phyloP scores from a whole-genome alignment of 306 rosid species.

The Casuarina glauca region DNA sequence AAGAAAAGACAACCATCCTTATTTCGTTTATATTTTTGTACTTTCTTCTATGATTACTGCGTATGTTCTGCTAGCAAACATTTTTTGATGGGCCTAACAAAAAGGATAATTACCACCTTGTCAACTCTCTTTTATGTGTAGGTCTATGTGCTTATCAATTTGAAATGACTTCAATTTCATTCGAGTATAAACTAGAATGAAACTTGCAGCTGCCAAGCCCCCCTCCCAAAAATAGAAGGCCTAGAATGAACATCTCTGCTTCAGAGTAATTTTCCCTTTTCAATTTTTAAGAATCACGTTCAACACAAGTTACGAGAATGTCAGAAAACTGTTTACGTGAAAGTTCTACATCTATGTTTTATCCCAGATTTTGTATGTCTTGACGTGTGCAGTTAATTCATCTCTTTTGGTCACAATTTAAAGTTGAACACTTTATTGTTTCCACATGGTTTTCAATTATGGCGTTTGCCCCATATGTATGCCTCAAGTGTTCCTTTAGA shows the following conservation, averaged over 20 bases:
- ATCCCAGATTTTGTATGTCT: background rate
- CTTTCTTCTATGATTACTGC: background rate
- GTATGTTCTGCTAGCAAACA: background rate
- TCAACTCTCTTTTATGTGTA: background rate
- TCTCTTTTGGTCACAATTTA: slow-evolving; percentile 8
- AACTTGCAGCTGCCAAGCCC: background rate
- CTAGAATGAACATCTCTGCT: slow-evolving; percentile 21
- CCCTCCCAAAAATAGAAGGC: too few species aligned
- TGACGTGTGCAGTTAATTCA: background rate
- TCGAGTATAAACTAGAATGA: background rate
- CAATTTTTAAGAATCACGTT: slow-evolving; percentile 17
- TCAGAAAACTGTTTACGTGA: background rate
- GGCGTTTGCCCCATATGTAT: slow-evolving; percentile 23
- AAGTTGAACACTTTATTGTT: slow-evolving; percentile 22
- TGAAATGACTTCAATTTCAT: background rate
- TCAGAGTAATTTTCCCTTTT: slow-evolving; percentile 15
- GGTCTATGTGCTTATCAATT: background rate
- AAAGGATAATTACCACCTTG: background rate
- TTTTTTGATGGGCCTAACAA: background rate
- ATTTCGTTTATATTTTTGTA: background rate
- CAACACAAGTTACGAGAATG: background rate
- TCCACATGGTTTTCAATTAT: slow-evolving; percentile 24
- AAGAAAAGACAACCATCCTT: background rate
- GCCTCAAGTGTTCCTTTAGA: slow-evolving; percentile 15
- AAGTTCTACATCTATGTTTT: background rate